Evolutionary conservation across 805 yeast genomes (phyloP), one percentile per base, ranked within the genome.

Genomic region (Saccharomycopsis lassenensis): DNA sequence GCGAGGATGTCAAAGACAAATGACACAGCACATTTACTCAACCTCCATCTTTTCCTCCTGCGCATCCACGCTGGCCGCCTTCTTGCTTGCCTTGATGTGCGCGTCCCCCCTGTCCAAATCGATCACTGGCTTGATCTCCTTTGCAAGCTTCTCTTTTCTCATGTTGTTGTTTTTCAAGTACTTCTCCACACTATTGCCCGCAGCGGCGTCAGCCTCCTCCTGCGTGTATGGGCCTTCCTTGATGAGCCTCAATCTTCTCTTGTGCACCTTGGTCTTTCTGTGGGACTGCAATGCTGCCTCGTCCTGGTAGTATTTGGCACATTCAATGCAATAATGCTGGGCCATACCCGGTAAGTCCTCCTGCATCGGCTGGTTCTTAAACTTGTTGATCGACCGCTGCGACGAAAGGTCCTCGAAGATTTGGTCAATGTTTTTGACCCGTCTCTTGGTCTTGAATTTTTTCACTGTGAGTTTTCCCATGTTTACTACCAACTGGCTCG

Each of bases 271-370:
- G 3, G 80, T 67, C 48, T 74, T 72, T 44, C 69, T 59, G 60
- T 91, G 99, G 10, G 77, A 66, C 42, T 72, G 74, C 37, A 83
- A 64, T 5, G 94, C 80, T 22, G 59, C 55, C 30, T 80, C 85
- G 39, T 77, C 76, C 54, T 87, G 95, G 52, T 75, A 85, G 58
- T 91, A 85, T 54, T 79, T 82, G 33, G 94, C 93, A 65, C 99
- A 91, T 46, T 86, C 94, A 36, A 91, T 68, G 58, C 97, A 91
- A 57, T 84, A 91, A 58, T 73, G 79, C 58, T 91, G 97, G 11
- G 95, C 99, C 46, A 91, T 61, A 1, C 99, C 99, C 1, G 96
- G 87, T 52, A 79, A 78, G 29, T 76, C 73, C 59, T 89, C 97
- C 57, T 89, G 95, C 39, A 82, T 57, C 4, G 84, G 81, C 58